Conservation (phyloP, 805 yeast species). For the Metschnikowia matae region DNA sequence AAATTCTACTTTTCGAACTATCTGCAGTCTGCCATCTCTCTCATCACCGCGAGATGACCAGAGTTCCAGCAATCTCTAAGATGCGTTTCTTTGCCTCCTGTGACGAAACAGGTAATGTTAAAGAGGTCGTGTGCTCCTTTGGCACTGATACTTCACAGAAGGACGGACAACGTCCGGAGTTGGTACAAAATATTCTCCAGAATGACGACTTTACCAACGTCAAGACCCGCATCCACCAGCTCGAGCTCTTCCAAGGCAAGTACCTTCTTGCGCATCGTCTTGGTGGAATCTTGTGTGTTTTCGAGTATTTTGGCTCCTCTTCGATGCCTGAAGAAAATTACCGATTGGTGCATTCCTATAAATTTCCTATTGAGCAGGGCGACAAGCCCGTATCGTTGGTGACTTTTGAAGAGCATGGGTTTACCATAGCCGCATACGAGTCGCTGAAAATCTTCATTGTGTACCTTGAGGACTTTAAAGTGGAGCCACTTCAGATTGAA, state of each 20-base stretch:
- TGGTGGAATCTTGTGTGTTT: constrained; percentile 41
- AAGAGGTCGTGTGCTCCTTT: constrained; percentile 56
- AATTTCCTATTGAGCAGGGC: constrained; percentile 20
- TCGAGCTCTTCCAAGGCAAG: constrained; percentile 27
- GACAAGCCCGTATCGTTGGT: constrained; percentile 33
- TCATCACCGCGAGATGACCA: background rate
- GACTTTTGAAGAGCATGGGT: constrained; percentile 24
- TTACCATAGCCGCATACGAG: constrained; percentile 43
- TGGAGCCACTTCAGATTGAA: constrained; percentile 27
- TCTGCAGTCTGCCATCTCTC: constrained; percentile 1
- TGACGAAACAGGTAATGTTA: constrained; percentile 63
- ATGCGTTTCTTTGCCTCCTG: constrained; percentile 63
- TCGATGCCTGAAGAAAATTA: constrained; percentile 36
- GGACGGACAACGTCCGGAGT: constrained; percentile 59
- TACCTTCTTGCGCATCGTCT: constrained; percentile 41
- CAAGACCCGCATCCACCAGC: constrained; percentile 32
- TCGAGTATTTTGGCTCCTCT: constrained; percentile 24
- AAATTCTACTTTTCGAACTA: background rate
- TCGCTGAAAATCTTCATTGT: constrained; percentile 43
- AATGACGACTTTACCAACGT: constrained; percentile 26
- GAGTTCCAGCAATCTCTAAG: background rate
- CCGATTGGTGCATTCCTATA: constrained; percentile 29
- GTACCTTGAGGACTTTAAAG: constrained; percentile 27
- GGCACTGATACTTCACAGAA: constrained; percentile 81
- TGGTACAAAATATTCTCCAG: constrained; percentile 41